Evolutionary conservation across 2,329 filamentous ascomycete species (phyloP).

Genomic region (Colletotrichum sp.): DNA sequence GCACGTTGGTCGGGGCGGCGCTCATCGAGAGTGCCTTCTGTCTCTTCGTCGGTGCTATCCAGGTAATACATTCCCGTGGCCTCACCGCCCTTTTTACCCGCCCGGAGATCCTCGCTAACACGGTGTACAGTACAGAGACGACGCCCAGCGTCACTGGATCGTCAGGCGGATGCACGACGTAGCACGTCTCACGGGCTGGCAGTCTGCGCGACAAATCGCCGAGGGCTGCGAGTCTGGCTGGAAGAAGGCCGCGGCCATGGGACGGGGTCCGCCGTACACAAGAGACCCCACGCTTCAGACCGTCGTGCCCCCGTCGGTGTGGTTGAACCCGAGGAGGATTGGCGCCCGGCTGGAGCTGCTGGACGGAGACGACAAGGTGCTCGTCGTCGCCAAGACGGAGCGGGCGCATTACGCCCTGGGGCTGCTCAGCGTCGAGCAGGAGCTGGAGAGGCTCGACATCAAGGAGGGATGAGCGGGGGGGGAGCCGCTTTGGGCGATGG

Average conservation of each 20-base stretch:
- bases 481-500: not conserved
- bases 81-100: not conserved
- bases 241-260: slow-evolving; percentile 74
- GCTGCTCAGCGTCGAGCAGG: slow-evolving; percentile 76
- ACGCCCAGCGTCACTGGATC: slow-evolving; percentile 77
- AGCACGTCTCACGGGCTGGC: slow-evolving; percentile 83
- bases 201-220: slow-evolving; percentile 80
- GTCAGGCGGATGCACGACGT: slow-evolving; percentile 77
- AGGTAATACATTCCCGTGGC: slow-evolving; percentile 47
- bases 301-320: slow-evolving; percentile 44
- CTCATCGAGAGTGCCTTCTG: slow-evolving; percentile 83
- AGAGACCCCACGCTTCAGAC: slow-evolving; percentile 44
- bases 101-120: slow-evolving; percentile 16
- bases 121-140: slow-evolving; percentile 66
- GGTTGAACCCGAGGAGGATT: slow-evolving; percentile 55
- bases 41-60: slow-evolving; percentile 85
- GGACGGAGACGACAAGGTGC: slow-evolving; percentile 40
- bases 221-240: slow-evolving; percentile 84
- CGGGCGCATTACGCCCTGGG: slow-evolving; percentile 79
- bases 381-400: slow-evolving; percentile 67
- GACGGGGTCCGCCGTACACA: slow-evolving; percentile 76
- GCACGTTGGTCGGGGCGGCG: slow-evolving; percentile 78
- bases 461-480: slow-evolving; percentile 34
- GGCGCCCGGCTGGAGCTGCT: slow-evolving; percentile 56
- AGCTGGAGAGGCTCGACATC: slow-evolving; percentile 68